Evolutionary conservation across 2,329 filamentous ascomycete species (phyloP).

Genomic region (Sporothrix curviconia): DNA sequence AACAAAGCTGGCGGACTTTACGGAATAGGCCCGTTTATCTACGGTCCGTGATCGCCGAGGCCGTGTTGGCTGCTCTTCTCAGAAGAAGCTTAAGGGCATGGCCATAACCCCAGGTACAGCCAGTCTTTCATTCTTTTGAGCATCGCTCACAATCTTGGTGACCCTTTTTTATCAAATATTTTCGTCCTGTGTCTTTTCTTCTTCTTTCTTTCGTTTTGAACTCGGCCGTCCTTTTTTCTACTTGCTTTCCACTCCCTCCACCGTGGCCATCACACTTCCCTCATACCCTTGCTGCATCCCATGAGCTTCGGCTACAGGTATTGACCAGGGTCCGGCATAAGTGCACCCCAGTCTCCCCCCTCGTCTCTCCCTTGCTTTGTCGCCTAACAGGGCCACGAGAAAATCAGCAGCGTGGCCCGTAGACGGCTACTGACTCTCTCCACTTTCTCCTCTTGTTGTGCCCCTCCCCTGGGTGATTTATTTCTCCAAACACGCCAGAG

Average conservation of each 20-base stretch:
- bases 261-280: background rate
- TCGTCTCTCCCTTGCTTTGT: background rate
- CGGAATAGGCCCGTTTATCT: background rate
- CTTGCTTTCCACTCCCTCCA: background rate
- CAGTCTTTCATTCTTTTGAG: background rate
- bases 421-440: no score
- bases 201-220: background rate
- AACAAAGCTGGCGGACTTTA: slow-evolving; percentile 2
- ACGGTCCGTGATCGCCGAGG: slow-evolving; percentile 1
- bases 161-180: background rate
- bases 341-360: background rate
- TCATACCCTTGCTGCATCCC: background rate
- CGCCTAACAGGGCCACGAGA: background rate
- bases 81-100: background rate
- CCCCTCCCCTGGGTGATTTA: background rate
- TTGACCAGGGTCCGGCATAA: slow-evolving; percentile 3
- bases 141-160: no score
- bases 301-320: slow-evolving; percentile 2
- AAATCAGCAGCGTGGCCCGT: background rate
- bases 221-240: background rate
- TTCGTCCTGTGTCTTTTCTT: background rate
- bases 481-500: background rate
- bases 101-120: no score
- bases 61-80: background rate
- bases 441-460: background rate